Conservation (phyloP, 2,329 filamentous ascomycete species). For the Phaeosphaeria sp. region DNA sequence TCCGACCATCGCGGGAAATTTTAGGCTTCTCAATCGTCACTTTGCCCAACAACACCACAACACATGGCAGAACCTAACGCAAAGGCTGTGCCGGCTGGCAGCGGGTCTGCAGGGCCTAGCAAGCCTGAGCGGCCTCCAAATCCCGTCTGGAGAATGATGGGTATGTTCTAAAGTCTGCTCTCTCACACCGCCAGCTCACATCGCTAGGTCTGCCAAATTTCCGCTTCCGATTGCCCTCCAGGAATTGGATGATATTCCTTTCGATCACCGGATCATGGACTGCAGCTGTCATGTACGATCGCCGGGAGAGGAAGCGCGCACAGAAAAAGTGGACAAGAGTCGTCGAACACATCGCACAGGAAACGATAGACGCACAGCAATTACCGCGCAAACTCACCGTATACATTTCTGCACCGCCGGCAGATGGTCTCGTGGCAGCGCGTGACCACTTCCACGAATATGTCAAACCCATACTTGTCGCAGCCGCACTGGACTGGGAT, state of each 20-base stretch:
- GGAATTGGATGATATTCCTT: conserved; percentile 98
- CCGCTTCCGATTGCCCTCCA: conserved; percentile 83
- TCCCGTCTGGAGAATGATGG: conserved; percentile 50
- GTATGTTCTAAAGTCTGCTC: conserved; percentile 21
- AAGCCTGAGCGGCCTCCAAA: conserved; percentile 45
- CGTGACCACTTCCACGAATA: conserved; percentile 97
- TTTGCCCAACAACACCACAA: conserved; percentile 21
- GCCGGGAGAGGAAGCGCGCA: conserved; percentile 82
- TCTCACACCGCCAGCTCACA: conserved; percentile 14
- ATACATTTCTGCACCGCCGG: conserved; percentile 84
- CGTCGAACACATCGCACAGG: conserved; percentile 82
- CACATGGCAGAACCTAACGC: conserved; percentile 42
- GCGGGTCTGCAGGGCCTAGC: conserved; percentile 24
- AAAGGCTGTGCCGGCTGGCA: conserved; percentile 33
- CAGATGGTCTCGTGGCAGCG: conserved; percentile 81
- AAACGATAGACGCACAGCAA: conserved; percentile 74
- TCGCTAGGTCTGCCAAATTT: conserved; percentile 78
- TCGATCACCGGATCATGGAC: conserved; percentile 78
- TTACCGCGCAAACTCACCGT: conserved; percentile 86
- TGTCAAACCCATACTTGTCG: conserved; percentile 88
- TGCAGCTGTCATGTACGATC: conserved; percentile 87
- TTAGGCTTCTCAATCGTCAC: conserved; percentile 26
- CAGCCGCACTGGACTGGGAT: conserved; percentile 93
- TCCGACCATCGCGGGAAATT: conserved; percentile 29
- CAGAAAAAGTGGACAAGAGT: conserved; percentile 86